Evolutionary conservation across 768 basidiomycete genomes (phyloP), one percentile per base, ranked within the genome.

Genomic region (Xerocomellus amylosporus): DNA sequence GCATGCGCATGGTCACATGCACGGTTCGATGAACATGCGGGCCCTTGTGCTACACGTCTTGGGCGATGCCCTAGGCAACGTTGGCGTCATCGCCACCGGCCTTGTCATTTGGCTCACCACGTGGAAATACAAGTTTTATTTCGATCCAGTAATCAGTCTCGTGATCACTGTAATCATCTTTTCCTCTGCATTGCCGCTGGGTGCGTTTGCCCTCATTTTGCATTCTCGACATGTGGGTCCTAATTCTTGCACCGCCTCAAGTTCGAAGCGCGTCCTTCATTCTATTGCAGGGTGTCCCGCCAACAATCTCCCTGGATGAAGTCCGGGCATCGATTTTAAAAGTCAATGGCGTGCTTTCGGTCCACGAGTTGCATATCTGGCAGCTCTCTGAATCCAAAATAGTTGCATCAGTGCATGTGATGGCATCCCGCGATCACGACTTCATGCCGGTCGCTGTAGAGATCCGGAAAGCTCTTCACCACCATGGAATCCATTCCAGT

Each of bases 351-450:
- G 97, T 90, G 24, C 71, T 82, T 52, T 84, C 84, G 14, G 76
- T 98, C 28, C 97, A 98, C 64, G 93, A 98, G 67, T 79, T 99
- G 26, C 97, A 99, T 72, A 84, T 98, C 49, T 99, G 97, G 97
- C 93, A 96, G 65, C 81, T 99, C 45, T 95, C 93, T 10, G 97
- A 99, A 73, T 85, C 82, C 53, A 98, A 97, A 69, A 85, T 94
- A 51, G 88, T 99, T 40, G 95, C 95, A 10, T 95, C 91, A 2
- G 96, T 99, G 24, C 97, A 99, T 72, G 92, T 99, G 45, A 82
- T 90, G 62, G 85, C 93, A 8, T 85, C 85, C 37, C 80, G 86
- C 46, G 82, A 83, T 20, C 80, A 84, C 52, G 94, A 97, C 64
- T 98, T 98, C 68, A 98, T 98, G 91, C 84, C 80, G 2, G 82